Percentiles rank a stretch among this genome's conserved stretches.
These are phyloP conservation scores for Cucurbita moschata DNA, from an alignment of 306 rosid species.

Conservation along the genomic window DNA sequence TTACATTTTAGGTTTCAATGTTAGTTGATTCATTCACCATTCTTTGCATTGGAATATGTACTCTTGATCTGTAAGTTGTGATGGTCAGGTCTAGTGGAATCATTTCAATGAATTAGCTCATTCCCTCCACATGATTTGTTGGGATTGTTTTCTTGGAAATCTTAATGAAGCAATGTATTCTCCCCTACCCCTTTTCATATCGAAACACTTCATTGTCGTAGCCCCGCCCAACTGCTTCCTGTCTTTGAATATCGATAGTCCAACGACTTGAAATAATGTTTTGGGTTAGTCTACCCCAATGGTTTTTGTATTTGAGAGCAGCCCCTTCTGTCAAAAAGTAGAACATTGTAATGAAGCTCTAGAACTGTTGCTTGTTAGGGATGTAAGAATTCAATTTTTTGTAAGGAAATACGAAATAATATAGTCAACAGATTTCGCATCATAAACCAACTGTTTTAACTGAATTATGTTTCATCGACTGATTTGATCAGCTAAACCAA, in stretches of 20 bases:
- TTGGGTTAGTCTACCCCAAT: not conserved
- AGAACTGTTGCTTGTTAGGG: not conserved
- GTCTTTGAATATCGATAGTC: not conserved
- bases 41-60: not conserved
- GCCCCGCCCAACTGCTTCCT: not conserved
- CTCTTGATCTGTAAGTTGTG: not conserved
- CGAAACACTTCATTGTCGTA: not conserved
- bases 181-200: not conserved
- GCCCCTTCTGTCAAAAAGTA: not conserved
- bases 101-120: conserved; percentile 1
- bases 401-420: not conserved
- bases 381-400: not conserved
- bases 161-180: not conserved
- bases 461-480: not conserved
- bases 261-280: not conserved
- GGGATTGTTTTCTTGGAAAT: not conserved
- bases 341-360: not conserved
- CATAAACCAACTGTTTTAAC: not conserved
- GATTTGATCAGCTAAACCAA: not conserved
- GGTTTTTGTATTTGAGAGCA: not conserved
- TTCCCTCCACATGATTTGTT: not conserved
- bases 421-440: not conserved
- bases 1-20: not conserved
- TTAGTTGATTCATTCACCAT: not conserved
- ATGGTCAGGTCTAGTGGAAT: not conserved